Base-by-base conservation (phyloP, 148 eudicot species). In the Talinum fruticosum region DNA sequence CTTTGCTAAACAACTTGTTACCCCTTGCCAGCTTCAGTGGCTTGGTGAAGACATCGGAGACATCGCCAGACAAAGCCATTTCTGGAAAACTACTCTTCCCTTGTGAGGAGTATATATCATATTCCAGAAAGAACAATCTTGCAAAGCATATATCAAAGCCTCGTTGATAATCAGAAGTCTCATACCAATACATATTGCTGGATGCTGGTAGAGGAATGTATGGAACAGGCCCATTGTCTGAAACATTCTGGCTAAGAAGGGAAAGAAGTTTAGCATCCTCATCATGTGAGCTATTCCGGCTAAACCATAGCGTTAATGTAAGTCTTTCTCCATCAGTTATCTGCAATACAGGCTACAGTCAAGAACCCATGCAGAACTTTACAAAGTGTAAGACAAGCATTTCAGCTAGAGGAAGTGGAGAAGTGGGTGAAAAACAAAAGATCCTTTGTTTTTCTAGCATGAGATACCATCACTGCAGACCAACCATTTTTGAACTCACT, bases 231-330 rank as follows among this genome's bases (percentile, higher is more conserved):
- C 82, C 80, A 10, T 32, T 73, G 24, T 79, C 76, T 44, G 79
- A 28, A 47, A 49, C 76, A 36, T 66, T 78, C 47, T 81, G 84
- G 32, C 86, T 79, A 77, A 96, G 83, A 67, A 85, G 86, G 71
- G 88, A 83, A 70, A 96, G 64, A 30, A 96, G 91, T 84, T 91
- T 96, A 59, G 84, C 83, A 85, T 96, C 99, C 86, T 96, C 99
- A 75, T 96, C 97, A 51, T 86, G 90, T 69, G 88, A 85, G 71
- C 79, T 82, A 78, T 93, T 88, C 59, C 99, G 94, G 73, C 84
- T 91, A 82, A 96, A 96, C 99, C 99, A 96, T 54, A 96, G 69
- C 33, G 99, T 92, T 57, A 96, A 85, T 21, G 99, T 93, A 35
- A 90, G 81, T 76, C 99, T 84, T 85, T 96, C 99, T 80, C 99